phyloP scores from a whole-genome alignment of 2,329 filamentous ascomycete species.

The Hypoxylon sp. region DNA sequence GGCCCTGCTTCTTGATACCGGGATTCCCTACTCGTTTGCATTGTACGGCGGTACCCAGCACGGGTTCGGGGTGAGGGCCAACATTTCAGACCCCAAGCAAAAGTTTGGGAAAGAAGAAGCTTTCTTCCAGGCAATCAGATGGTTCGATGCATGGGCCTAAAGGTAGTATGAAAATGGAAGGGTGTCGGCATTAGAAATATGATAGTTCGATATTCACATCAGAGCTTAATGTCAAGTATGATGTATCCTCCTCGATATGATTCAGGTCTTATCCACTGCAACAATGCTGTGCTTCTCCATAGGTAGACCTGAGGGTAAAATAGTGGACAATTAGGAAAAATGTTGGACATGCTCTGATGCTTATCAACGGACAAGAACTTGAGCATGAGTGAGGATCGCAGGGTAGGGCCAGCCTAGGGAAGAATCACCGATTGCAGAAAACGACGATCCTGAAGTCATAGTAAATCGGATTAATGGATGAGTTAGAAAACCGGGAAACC shows the following conservation, averaged over 20 bases:
- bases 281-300: no score
- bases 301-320: not conserved
- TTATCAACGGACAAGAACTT: not conserved
- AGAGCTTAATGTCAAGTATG: not conserved
- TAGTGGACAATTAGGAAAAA: not conserved
- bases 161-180: not conserved
- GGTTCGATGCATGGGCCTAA: slow-evolving; percentile 72
- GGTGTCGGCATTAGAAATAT: not conserved
- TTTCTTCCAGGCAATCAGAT: slow-evolving; percentile 80
- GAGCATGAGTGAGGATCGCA: not conserved
- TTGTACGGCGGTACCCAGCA: slow-evolving; percentile 78
- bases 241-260: no score
- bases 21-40: slow-evolving; percentile 74
- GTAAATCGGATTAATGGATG: slow-evolving; percentile 5
- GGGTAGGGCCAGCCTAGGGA: not conserved
- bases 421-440: not conserved
- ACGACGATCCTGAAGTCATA: slow-evolving; percentile 10
- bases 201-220: not conserved
- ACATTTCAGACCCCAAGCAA: slow-evolving; percentile 64
- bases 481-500: slow-evolving; percentile 24
- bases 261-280: no score
- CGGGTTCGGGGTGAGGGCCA: slow-evolving; percentile 79
- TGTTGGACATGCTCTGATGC: not conserved
- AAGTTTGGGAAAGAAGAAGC: slow-evolving; percentile 84
- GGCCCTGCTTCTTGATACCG: slow-evolving; percentile 66